phyloP scores from a whole-genome alignment of 495 filamentous ascomycete genomes.

The Neurospora pannonica region DNA sequence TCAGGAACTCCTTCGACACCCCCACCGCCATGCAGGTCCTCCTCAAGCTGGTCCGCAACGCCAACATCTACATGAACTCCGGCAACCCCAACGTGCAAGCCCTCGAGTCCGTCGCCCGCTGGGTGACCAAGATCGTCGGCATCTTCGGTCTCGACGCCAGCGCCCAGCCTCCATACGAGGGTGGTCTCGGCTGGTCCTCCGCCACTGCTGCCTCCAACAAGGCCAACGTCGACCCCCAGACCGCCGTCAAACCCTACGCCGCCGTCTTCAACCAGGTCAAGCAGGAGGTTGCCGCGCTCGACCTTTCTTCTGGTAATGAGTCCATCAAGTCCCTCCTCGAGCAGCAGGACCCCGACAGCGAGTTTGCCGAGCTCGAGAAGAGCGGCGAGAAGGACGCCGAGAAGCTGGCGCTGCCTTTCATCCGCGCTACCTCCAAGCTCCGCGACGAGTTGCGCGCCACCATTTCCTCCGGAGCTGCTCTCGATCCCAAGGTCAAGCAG shows the following conservation, averaged over 20 bases:
- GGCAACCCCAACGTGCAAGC: conserved; percentile 41
- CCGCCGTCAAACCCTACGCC: conserved; percentile 37
- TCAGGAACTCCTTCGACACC: conserved; percentile 89
- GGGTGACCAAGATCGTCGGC: conserved; percentile 74
- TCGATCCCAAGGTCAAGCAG: conserved; percentile 45
- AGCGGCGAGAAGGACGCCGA: conserved; percentile 36
- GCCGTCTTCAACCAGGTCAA: conserved; percentile 29
- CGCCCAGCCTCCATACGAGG: conserved; percentile 44
- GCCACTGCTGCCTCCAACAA: conserved; percentile 54
- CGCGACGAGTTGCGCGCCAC: conserved; percentile 58
- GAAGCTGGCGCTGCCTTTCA: conserved; percentile 50
- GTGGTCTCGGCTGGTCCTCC: conserved; percentile 72
- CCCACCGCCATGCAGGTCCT: conserved; percentile 65
- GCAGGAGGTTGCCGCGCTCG: conserved; percentile 26
- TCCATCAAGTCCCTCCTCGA: conserved; percentile 20
- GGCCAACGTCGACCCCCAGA: conserved; percentile 31
- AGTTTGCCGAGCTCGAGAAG: conserved; percentile 32
- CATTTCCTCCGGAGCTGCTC: conserved; percentile 38
- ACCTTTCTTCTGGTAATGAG: conserved; percentile 20
- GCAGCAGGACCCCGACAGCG: conserved; percentile 24
- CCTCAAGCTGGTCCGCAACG: conserved; percentile 61
- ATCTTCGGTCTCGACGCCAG: conserved; percentile 79
- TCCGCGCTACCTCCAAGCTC: conserved; percentile 54
- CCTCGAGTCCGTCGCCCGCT: conserved; percentile 56
- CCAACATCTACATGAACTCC: conserved; percentile 59